Evolutionary conservation across 2,329 filamentous ascomycete genomes (phyloP).

Genomic region (Mariannaea elegans): DNA sequence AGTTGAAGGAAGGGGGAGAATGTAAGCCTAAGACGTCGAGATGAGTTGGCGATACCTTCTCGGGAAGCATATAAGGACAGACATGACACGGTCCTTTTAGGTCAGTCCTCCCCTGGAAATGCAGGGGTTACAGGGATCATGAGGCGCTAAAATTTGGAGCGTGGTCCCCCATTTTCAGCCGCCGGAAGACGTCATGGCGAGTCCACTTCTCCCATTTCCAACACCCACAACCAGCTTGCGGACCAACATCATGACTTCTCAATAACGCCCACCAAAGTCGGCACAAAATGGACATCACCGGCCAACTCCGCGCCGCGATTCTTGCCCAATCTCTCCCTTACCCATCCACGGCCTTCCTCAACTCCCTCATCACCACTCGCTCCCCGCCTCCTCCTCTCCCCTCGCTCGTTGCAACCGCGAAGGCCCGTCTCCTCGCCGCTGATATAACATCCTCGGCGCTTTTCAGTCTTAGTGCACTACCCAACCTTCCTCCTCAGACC

Average conservation of each 20-base stretch:
- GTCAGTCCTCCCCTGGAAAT: conserved; percentile 16
- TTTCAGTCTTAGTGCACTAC: conserved; percentile 51
- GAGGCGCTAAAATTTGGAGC: conserved; percentile 32
- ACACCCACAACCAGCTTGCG: conserved; percentile 19
- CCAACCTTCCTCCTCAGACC: conserved; percentile 64
- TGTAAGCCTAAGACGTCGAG: background rate
- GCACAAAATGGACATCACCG: conserved; percentile 41
- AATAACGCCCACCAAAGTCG: background rate
- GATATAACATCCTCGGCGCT: conserved; percentile 71
- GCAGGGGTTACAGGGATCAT: conserved; percentile 21
- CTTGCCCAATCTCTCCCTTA: conserved; percentile 62
- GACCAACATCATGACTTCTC: conserved; percentile 8
- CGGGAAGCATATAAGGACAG: background rate
- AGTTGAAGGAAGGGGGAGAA: background rate
- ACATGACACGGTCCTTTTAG: conserved; percentile 33
- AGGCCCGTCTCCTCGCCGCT: conserved; percentile 79
- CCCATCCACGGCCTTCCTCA: conserved; percentile 68
- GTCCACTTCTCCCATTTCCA: background rate
- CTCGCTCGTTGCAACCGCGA: conserved; percentile 80
- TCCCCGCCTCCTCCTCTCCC: conserved; percentile 69
- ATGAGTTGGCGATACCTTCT: background rate
- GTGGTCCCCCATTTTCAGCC: conserved; percentile 30
- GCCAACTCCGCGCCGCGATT: conserved; percentile 63
- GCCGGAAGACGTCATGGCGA: conserved; percentile 35
- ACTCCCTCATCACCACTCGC: conserved; percentile 65